Conservation (phyloP, 495 filamentous ascomycete genomes). For the Aspergillus carlsbadensis region DNA sequence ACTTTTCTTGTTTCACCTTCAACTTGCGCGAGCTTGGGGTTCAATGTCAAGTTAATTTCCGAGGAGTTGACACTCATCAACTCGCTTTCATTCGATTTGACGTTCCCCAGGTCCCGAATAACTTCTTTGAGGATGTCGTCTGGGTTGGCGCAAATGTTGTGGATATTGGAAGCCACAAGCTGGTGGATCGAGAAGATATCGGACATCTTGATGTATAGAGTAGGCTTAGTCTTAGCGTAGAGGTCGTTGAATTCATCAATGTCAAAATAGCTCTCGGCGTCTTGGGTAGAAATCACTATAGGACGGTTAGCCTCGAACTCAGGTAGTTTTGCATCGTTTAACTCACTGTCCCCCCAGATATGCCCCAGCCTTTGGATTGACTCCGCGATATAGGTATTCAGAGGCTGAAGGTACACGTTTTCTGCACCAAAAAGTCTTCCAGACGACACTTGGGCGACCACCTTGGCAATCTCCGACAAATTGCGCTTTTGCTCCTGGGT, state of each 20-base stretch:
- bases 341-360: slow-evolving; percentile 67
- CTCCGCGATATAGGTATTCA: slow-evolving; percentile 86
- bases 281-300: slow-evolving; percentile 75
- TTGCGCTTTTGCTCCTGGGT: slow-evolving; percentile 93
- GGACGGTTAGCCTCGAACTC: slow-evolving; percentile 23
- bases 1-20: slow-evolving; percentile 54
- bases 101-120: slow-evolving; percentile 87
- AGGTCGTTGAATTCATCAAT: slow-evolving; percentile 99
- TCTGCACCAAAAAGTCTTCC: slow-evolving; percentile 89
- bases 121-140: slow-evolving; percentile 92
- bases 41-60: slow-evolving; percentile 89
- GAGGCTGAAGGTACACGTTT: slow-evolving; percentile 90
- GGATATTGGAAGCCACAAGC: slow-evolving; percentile 75
- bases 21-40: slow-evolving; percentile 84
- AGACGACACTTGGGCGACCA: slow-evolving; percentile 80
- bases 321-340: background rate
- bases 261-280: slow-evolving; percentile 88
- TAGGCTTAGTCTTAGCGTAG: slow-evolving; percentile 92
- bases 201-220: slow-evolving; percentile 96
- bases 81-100: slow-evolving; percentile 92
- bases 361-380: slow-evolving; percentile 77
- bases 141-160: slow-evolving; percentile 68
- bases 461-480: slow-evolving; percentile 84
- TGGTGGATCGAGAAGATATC: slow-evolving; percentile 97
- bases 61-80: slow-evolving; percentile 81